These are phyloP conservation scores for Heracleum sosnowskyi DNA, from an alignment of 129 eudicot genomes.

Conservation along the genomic window DNA sequence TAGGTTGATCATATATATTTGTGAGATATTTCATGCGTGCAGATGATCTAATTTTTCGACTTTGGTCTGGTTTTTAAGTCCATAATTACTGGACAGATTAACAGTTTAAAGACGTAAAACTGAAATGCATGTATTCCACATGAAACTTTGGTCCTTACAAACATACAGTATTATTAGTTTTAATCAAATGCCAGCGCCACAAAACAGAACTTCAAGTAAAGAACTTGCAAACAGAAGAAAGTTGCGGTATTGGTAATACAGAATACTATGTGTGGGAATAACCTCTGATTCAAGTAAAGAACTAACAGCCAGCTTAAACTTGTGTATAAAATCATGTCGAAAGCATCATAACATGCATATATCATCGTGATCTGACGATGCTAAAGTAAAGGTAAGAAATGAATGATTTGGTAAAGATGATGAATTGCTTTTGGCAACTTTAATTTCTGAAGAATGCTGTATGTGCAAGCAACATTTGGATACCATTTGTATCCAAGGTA, in stretches of 20 bases:
- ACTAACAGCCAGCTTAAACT: neutral
- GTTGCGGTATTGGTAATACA: neutral
- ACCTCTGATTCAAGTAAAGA: neutral
- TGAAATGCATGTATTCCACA: neutral
- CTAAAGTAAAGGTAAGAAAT: neutral
- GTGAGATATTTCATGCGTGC: neutral
- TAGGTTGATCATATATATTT: neutral
- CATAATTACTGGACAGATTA: neutral
- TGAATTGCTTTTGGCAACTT: neutral
- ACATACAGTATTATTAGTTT: too few relatives aligned
- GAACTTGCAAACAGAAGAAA: conserved; percentile 4
- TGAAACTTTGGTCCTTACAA: neutral
- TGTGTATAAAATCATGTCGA: neutral
- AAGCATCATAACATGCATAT: neutral
- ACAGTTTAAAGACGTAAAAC: neutral
- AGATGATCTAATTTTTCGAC: too few relatives aligned
- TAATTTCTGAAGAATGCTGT: neutral
- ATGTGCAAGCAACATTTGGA: conserved; percentile 1
- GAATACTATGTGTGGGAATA: neutral
- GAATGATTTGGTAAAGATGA: neutral
- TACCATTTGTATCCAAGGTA: neutral
- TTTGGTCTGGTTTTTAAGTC: neutral
- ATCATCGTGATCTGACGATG: neutral
- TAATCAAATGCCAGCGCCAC: neutral
- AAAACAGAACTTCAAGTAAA: conserved; percentile 1